Conservation (phyloP, 352 stramenopile species). For the Phytophthora tubulina region DNA sequence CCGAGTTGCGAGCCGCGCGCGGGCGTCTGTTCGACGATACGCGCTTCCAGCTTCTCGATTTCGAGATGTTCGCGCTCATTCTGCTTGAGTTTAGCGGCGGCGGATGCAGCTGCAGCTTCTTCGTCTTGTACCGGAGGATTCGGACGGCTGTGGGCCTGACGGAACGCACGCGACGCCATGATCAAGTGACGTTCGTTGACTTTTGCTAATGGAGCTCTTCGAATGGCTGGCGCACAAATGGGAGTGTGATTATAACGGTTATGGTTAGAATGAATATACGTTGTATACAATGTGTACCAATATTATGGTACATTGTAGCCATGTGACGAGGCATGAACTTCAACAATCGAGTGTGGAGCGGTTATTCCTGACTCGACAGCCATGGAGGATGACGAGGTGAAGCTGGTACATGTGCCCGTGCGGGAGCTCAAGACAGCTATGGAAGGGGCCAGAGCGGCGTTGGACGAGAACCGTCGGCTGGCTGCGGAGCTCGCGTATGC, state of each 20-base stretch:
- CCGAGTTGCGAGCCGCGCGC: conserved; percentile 82
- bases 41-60: conserved; percentile 66
- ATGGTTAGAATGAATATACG: conserved; percentile 5
- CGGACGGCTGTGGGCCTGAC: conserved; percentile 36
- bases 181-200: neutral
- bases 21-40: conserved; percentile 77
- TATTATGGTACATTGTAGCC: conserved; percentile 14
- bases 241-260: conserved; percentile 2
- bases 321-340: conserved; percentile 42
- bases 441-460: conserved; percentile 33
- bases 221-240: conserved; percentile 37
- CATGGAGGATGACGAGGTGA: conserved; percentile 32
- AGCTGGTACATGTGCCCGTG: conserved; percentile 58
- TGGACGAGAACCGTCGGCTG: conserved; percentile 51
- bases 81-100: conserved; percentile 66
- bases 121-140: conserved; percentile 20
- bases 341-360: conserved; percentile 5
- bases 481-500: conserved; percentile 40
- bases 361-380: conserved; percentile 2
- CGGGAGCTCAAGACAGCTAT: conserved; percentile 50
- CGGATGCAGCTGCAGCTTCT: conserved; percentile 29
- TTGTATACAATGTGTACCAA: neutral
- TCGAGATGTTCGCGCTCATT: conserved; percentile 81
- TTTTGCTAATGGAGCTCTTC: conserved; percentile 12
- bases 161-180: conserved; percentile 49